Conservation (phyloP, 2,329 filamentous ascomycete genomes). For the Neofusicoccum parvum region DNA sequence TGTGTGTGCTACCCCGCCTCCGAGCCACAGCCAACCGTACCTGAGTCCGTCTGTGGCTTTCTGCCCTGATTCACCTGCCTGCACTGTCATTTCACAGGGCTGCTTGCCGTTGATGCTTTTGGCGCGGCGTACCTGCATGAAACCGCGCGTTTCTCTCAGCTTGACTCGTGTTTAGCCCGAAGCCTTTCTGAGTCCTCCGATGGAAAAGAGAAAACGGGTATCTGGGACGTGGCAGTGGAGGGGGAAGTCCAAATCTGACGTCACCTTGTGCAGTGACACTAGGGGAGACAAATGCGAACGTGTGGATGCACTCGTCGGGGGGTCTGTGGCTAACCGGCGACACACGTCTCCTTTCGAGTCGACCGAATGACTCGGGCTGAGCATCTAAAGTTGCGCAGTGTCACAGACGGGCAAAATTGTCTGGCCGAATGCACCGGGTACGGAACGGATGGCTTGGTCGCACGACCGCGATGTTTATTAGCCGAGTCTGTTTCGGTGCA, state of each 20-base stretch:
- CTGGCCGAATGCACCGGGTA: not conserved
- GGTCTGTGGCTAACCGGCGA: not conserved
- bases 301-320: not conserved
- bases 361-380: not conserved
- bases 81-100: not conserved
- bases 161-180: no score
- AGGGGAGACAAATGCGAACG: no score
- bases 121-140: slow-evolving; percentile 9
- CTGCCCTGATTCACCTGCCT: not conserved
- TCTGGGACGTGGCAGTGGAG: no score
- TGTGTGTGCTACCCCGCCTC: slow-evolving; percentile 11
- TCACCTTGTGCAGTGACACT: not conserved
- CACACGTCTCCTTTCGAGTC: not conserved
- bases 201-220: no score
- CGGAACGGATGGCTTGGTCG: not conserved
- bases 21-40: slow-evolving; percentile 12
- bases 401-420: not conserved
- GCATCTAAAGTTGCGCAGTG: not conserved
- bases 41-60: not conserved
- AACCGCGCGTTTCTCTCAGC: not conserved
- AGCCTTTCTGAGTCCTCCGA: no score
- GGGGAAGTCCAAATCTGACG: not conserved
- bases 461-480: not conserved
- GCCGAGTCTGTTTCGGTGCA: not conserved
- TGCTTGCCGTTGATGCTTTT: slow-evolving; percentile 1